These are phyloP conservation scores for Aspergillus ostianus DNA, from an alignment of 495 filamentous ascomycete genomes.

Conservation along the genomic window DNA sequence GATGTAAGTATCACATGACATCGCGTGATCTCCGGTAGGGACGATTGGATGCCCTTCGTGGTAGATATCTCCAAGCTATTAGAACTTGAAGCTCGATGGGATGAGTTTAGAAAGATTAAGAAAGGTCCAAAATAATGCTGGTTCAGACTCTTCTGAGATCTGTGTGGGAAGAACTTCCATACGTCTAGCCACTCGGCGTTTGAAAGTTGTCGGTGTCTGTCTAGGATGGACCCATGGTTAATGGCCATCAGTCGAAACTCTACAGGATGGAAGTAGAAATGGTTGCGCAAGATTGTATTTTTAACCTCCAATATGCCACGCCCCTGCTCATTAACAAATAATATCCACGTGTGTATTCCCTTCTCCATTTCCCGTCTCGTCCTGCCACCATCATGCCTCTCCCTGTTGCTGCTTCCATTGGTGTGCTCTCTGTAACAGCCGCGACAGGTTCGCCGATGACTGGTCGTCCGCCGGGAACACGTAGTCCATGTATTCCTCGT, in stretches of 20 bases:
- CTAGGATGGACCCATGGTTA: too few species aligned
- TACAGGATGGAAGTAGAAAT: background rate
- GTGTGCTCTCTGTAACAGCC: constrained; percentile 79
- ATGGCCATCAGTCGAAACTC: background rate
- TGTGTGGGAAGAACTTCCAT: background rate
- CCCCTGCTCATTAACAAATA: background rate
- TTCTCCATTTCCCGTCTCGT: background rate
- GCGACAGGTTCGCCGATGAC: constrained; percentile 78
- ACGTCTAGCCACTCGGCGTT: background rate
- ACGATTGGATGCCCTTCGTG: too few species aligned
- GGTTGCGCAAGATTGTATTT: background rate
- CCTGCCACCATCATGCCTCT: constrained; percentile 12
- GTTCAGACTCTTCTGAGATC: background rate
- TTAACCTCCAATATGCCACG: background rate
- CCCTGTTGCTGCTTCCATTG: constrained; percentile 77
- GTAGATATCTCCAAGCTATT: too few species aligned
- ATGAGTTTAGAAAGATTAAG: background rate
- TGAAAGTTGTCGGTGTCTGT: background rate
- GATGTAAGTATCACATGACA: background rate
- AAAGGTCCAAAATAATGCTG: background rate
- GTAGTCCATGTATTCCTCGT: constrained; percentile 97
- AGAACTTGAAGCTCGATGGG: background rate
- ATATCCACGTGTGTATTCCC: background rate
- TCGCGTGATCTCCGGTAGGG: background rate
- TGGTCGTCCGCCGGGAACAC: constrained; percentile 96